These are phyloP conservation scores for Globisporangium okanoganense DNA, from an alignment of 352 stramenopile genomes.

Conservation along the genomic window DNA sequence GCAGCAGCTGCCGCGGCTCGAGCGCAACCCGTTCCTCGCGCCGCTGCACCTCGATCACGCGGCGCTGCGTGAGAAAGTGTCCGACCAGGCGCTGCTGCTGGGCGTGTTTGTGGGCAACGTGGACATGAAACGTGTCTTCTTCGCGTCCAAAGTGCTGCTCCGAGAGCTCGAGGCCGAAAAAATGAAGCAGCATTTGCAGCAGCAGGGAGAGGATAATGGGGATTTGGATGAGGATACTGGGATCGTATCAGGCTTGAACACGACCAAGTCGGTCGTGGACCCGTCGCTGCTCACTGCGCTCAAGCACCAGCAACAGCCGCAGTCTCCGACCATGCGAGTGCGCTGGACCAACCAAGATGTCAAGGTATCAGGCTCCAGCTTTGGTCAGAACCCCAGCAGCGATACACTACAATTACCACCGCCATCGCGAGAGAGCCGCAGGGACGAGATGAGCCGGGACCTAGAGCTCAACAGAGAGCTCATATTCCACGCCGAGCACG, in stretches of 20 bases:
- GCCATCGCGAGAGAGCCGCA: not conserved
- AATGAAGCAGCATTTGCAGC: constrained; percentile 2
- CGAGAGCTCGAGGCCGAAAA: constrained; percentile 31
- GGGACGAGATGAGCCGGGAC: constrained; percentile 39
- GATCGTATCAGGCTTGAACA: not conserved
- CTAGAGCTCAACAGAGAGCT: constrained; percentile 50
- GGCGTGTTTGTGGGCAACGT: constrained; percentile 46
- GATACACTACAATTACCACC: not conserved
- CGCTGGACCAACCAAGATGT: constrained; percentile 45
- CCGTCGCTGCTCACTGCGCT: constrained; percentile 10
- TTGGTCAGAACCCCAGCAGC: not conserved
- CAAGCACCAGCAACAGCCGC: constrained; percentile 12
- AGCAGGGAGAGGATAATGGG: not conserved
- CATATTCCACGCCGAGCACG: constrained; percentile 59
- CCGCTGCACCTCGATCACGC: constrained; percentile 56
- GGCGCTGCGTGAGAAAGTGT: constrained; percentile 27
- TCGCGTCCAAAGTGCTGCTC: constrained; percentile 41
- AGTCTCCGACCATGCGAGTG: constrained; percentile 14
- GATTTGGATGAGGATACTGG: not conserved
- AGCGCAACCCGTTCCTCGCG: constrained; percentile 65
- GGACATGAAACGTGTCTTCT: constrained; percentile 56
- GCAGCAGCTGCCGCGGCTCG: constrained; percentile 34
- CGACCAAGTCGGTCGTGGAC: not conserved
- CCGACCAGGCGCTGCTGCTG: constrained; percentile 24
- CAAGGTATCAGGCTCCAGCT: constrained; percentile 1